Base-by-base conservation (phyloP, 2,329 filamentous ascomycete species). In the Hymenoscyphus occultus region DNA sequence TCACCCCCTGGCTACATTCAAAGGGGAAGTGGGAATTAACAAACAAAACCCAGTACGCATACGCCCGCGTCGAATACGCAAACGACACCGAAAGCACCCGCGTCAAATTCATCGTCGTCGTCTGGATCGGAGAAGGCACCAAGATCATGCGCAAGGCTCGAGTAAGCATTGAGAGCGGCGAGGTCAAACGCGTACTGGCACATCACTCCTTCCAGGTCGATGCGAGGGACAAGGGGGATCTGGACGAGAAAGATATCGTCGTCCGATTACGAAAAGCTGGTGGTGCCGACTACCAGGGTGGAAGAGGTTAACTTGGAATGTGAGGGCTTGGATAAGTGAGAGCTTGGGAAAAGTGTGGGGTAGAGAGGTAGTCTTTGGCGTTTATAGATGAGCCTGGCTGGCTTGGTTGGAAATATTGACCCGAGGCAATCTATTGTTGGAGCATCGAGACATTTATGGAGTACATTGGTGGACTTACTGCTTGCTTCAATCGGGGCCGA, bases 281-380 rank as follows among this genome's bases (percentile, higher is more conserved):
- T 63, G 88, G 88, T 39, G 88, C 88, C 16, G 88, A 90, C 76
- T 91, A 90, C 81, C 88, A 90, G 73, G 86, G 87, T 7, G 87
- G 84, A 12, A 77, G 86, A 68, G 86, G 73, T 10, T 75, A 65
- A 63, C 13, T 66, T 62, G 35, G 19, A 59, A 35, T 19, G 48
- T 22, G 51, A 39, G 35, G 42, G 54, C 31, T 56, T 45, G 59
- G 13, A n/a, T 39, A 22, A 61, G 48, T 22, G 51, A 32, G 28
- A 39, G 54, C 19, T 56, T 45, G 59, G 13, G 13, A 22, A 40
- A 31, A 59, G 61, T 48, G 40, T 59, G 54, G 51, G 61, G 39
- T 62, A 48, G 40, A 64, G 62, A 65, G 63, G 54, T 14, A 22
- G 54, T 12, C n/a, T 48, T 12, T 32, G 61, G 61, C 61, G 61